These are phyloP conservation scores for Fusarium neocosmosporiellum DNA, from an alignment of 2,329 filamentous ascomycete genomes.

Conservation along the genomic window DNA sequence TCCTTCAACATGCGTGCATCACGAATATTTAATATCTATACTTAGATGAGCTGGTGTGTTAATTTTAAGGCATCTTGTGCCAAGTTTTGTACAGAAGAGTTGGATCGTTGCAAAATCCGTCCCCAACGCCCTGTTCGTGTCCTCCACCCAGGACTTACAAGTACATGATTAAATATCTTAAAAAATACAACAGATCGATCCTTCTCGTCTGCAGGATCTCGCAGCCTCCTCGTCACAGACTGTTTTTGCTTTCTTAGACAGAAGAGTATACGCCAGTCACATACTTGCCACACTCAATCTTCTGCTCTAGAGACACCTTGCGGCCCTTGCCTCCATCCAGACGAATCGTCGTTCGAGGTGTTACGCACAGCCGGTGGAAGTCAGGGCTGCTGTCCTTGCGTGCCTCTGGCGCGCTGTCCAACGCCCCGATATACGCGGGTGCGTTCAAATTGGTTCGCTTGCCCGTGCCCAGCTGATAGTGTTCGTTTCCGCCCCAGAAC, in stretches of 20 bases:
- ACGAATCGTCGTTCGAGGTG: constrained; percentile 77
- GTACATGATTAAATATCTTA: constrained; percentile 31
- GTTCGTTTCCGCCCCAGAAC: constrained; percentile 96
- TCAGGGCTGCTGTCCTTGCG: constrained; percentile 70
- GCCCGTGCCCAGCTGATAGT: constrained; percentile 92
- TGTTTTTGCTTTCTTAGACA: constrained; percentile 48
- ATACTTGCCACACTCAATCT: constrained; percentile 85
- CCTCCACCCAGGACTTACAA: constrained; percentile 13
- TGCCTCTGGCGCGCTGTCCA: constrained; percentile 72
- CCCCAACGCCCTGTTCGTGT: constrained; percentile 28
- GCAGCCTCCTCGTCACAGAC: neutral
- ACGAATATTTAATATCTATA: neutral
- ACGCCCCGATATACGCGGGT: constrained; percentile 82
- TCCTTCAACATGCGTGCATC: neutral
- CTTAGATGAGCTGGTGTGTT: constrained; percentile 9
- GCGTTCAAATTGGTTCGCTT: constrained; percentile 82
- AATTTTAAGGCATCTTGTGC: constrained; percentile 17
- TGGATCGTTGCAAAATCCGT: constrained; percentile 18
- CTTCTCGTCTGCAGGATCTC: constrained; percentile 5
- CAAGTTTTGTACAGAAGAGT: constrained; percentile 27
- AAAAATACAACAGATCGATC: constrained; percentile 25
- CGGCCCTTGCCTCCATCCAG: constrained; percentile 70
- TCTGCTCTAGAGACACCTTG: constrained; percentile 83
- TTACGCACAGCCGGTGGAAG: constrained; percentile 81
- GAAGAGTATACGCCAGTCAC: constrained; percentile 86